Evolutionary conservation across 495 filamentous ascomycete species (phyloP), one percentile per base, ranked within the genome.

Genomic region (Podospora bellae-mahoneyi): DNA sequence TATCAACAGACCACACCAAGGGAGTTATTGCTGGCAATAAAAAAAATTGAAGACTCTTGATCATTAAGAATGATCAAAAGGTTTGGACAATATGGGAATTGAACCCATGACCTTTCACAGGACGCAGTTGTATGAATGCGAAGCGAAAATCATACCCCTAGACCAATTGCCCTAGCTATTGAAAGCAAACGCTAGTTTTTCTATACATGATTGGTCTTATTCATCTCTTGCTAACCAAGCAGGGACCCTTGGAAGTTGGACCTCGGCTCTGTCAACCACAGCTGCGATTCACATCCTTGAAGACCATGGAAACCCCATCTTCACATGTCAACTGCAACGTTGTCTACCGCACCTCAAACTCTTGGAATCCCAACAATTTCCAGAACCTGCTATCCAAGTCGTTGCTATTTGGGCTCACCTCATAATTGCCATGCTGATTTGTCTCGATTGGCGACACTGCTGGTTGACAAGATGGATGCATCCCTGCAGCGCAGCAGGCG

Each of bases 141-240:
- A 79, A 79, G 78, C 76, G 77, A 79, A 77, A 78, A 79, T 79
- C 75, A 79, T 79, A 78, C 78, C 77, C 77, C 77, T 79, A 78
- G 77, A 79, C 77, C 77, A 77, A 75, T 72, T 69, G 68, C 79
- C 79, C 64, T 28, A 32, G 34, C 5, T 64, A 23, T 23, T 23
- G 23, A 2, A 23, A 23, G 2, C 1, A 23, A 13, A 13, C 13
- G 1, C 30, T 20, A 39, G 18, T 58, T 59, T 26, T 28, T 1
- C 1, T 13, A 48, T 23, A 23, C 23, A 23, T 23, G 23, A 23
- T 23, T 23, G 23, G 23, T 1, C 1, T 23, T 23, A 23, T 0
- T 23, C 23, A 23, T 23, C 23, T 23, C 23, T 23, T 23, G 23
- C 23, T 0, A 23, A 23, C 23, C 1, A 23, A 23, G 23, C 23